Percentiles rank a stretch among this genome's conserved stretches.
Conservation (phyloP, 208 protist genomes). For the Leishmania tropica region DNA sequence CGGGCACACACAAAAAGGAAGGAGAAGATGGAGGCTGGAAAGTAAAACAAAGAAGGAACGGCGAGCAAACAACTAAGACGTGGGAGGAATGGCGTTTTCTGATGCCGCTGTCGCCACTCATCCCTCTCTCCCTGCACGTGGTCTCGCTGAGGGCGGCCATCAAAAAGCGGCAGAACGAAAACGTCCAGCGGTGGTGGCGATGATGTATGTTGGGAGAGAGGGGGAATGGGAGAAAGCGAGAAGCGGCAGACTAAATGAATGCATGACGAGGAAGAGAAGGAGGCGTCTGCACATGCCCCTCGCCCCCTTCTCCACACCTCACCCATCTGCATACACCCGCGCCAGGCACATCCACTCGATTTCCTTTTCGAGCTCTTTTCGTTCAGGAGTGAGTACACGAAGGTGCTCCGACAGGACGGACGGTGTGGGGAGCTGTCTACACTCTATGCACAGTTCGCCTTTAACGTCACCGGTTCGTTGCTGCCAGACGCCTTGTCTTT, state of each 20-base stretch:
- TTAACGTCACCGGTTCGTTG: conserved; percentile 6
- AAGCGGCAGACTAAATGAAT: neutral
- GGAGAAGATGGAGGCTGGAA: neutral
- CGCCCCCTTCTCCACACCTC: neutral
- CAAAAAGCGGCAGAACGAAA: neutral
- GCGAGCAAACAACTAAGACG: neutral
- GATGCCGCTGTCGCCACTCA: neutral
- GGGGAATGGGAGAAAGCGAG: neutral
- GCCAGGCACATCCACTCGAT: neutral
- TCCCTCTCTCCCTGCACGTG: neutral
- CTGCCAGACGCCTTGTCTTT: neutral
- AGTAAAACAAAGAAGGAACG: neutral
- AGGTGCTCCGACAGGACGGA: neutral
- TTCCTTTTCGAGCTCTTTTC: neutral
- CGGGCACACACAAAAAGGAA: neutral
- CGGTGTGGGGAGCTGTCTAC: neutral
- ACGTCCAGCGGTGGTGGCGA: neutral
- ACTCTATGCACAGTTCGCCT: conserved; percentile 1
- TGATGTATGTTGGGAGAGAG: neutral
- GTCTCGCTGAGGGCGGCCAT: neutral
- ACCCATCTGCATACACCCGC: neutral
- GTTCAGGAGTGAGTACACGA: neutral
- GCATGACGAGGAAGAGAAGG: neutral
- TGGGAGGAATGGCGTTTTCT: neutral
- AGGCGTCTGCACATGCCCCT: neutral